Evolutionary conservation across 2,329 filamentous ascomycete species (phyloP), one percentile per base, ranked within the genome.

Genomic region (Intubia oerlemansii): DNA sequence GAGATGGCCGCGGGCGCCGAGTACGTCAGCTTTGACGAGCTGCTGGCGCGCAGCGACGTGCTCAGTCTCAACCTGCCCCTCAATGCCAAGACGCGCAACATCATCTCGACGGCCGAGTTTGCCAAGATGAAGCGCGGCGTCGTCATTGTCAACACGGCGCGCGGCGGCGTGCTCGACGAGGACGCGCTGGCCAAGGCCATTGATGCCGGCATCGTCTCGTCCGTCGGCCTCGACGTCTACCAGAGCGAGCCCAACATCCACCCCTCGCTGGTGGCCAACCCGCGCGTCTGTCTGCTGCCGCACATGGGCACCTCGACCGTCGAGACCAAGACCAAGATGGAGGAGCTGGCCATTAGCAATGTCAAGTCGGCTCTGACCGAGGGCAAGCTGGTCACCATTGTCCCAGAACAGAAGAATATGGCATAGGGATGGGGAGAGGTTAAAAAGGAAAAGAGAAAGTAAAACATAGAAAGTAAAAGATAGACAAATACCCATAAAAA

Each of bases 261-360:
- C 37, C 61, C 64, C 2, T 62, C 61, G 1, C 48, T 78, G 11
- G 31, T 74, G 2, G 48, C 48, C 29, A 74, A 72, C 38, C 59
- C 59, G 5, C 56, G 64, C 36, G 67, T 70, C 1, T 51, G 74
- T 31, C 49, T 77, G 12, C 47, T 77, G 24, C 72, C 72, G 20
- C 72, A 78, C 41, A 61, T 78, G 50, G 72, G 72, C 0, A 78
- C 70, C 0, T 66, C 58, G 47, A 75, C 67, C 0, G 48, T 57
- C 8, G 71, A 76, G 11, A 19, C 21, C 10, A 29, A 33, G 25
- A 30, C 14, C 10, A 22, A 22, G 7, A 30, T 30, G 28, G 32
- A 33, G 28, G 21, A 27, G 24, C 24, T 27, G 14, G 27, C 27
- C 5, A 30, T 33, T 14, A 28, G 24, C 28, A 33, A 33, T 13